Conservation (phyloP, 371 early-diverging fungal species). For the Nematocida sp. region DNA sequence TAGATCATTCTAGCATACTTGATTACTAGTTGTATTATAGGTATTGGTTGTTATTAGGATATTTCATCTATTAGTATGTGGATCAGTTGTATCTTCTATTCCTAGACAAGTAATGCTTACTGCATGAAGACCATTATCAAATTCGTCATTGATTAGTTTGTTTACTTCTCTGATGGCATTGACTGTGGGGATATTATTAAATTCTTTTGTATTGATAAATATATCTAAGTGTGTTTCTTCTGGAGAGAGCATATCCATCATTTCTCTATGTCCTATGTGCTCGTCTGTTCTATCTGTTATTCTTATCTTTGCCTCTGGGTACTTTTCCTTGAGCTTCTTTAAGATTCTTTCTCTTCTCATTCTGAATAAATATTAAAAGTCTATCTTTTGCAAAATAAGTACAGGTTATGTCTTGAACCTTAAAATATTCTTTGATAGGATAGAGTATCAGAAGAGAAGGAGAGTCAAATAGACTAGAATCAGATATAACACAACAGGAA, state of each 20-base stretch:
- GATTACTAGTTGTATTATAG: not conserved
- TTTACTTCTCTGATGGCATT: constrained; percentile 23
- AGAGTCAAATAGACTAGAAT: no score
- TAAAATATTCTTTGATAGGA: no score
- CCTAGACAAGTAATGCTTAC: constrained; percentile 19
- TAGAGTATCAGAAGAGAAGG: no score
- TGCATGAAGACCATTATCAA: constrained; percentile 37
- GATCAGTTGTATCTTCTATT: no score
- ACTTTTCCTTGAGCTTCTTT: not conserved
- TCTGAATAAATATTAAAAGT: no score
- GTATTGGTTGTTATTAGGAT: not conserved
- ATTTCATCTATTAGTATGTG: no score
- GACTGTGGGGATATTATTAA: not conserved
- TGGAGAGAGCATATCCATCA: not conserved
- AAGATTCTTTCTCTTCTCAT: constrained; percentile 22
- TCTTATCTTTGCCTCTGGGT: constrained; percentile 7
- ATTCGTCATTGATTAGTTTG: constrained; percentile 28
- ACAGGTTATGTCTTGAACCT: no score
- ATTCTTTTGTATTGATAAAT: not conserved
- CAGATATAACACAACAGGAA: no score
- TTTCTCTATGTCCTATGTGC: constrained; percentile 41
- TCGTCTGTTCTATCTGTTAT: constrained; percentile 24
- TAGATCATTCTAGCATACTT: no score
- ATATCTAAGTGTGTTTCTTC: constrained; percentile 25
- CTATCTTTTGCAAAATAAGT: no score